Evolutionary conservation across 2,329 filamentous ascomycete species (phyloP).

Genomic region (Tolypocladium tundrense): DNA sequence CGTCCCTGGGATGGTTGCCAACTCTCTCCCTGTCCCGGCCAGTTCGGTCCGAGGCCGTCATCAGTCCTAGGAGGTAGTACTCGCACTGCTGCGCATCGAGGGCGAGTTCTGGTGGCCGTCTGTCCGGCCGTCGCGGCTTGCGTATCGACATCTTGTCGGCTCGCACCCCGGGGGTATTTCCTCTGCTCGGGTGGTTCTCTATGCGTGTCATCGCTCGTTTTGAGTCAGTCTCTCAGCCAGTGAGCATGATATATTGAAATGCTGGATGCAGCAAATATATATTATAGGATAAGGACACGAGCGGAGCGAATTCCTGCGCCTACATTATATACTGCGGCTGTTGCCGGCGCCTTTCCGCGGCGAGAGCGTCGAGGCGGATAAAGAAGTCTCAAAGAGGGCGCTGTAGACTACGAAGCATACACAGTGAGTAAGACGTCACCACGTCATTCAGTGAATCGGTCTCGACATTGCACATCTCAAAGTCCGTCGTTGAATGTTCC

Average conservation of each 20-base stretch:
- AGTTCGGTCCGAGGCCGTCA: neutral
- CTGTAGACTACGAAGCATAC: neutral
- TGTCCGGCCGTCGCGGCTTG: neutral
- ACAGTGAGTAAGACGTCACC: neutral
- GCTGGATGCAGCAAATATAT: no score
- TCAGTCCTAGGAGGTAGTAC: neutral
- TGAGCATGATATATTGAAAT: neutral
- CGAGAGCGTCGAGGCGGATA: neutral
- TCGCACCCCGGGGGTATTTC: neutral
- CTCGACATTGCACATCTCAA: neutral
- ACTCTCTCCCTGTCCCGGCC: neutral
- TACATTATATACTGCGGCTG: neutral
- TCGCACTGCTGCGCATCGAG: neutral
- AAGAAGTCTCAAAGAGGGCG: neutral
- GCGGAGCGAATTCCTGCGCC: neutral
- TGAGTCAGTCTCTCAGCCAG: neutral
- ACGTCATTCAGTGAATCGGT: neutral
- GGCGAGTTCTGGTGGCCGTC: neutral
- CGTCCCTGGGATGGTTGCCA: no score
- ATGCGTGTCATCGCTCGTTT: neutral
- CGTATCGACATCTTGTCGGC: neutral
- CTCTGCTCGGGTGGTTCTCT: neutral
- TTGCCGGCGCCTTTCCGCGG: neutral
- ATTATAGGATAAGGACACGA: neutral
- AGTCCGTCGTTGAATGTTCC: neutral